Base-by-base conservation (phyloP, 2,329 filamentous ascomycete genomes). In the Pezicula carpinea region DNA sequence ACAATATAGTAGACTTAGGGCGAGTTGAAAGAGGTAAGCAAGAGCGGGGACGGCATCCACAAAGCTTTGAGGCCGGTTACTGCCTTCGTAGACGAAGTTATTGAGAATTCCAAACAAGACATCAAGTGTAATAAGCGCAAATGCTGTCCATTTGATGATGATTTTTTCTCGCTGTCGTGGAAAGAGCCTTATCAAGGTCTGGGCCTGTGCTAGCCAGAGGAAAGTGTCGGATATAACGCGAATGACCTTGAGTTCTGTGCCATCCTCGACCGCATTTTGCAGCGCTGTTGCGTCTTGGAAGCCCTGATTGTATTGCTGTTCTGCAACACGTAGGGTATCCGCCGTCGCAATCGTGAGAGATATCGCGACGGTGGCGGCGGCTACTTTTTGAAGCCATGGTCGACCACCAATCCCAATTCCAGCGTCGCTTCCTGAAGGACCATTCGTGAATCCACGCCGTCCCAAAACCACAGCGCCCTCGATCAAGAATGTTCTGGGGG, bases 61-160 rank as follows among this genome's bases (percentile, higher is more conserved):
- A 61, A 96, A 96, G 53, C 83, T 82, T 34, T 83, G 76, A 2
- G 89, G 88, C 50, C 82, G 78, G 17, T 76, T 74, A 40, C 70
- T 76, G 29, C 77, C 73, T 43, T 78, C 71, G 23, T 78, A 76
- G 43, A 80, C 66, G 61, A 97, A 97, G 60, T 87, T 93, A 72
- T 96, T 95, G 49, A 97, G 78, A 40, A 87, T 89, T 61, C 87
- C 91, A 66, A 99, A 99, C 10, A 91, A 82, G 36, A 92, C 84
- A 64, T 97, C 92, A 50, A 96, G 77, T 0, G 89, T 80, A 60
- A 99, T 96, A 48, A 99, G 79, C 3, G 87, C 90, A 63, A 97
- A 96, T 1, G 92, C 93, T 14, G 92, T 89, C 92, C 92, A 99
- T 70, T 97, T 97, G 70, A 99, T 99, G 56, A 97, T 88, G 44